Evolutionary conservation across 805 yeast genomes (phyloP).

Genomic region (Spathaspora gorwiae): DNA sequence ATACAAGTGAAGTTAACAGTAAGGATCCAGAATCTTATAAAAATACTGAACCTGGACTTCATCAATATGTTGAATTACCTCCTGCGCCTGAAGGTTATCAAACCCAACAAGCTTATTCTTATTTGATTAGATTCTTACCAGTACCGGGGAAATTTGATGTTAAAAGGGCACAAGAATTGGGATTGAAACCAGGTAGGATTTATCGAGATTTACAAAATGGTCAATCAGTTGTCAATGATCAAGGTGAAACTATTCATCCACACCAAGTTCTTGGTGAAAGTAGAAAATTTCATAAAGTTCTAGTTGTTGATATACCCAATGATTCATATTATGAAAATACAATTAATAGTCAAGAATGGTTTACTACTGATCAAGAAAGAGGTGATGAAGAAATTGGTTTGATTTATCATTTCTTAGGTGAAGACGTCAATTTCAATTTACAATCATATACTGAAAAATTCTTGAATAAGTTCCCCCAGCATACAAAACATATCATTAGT

Average conservation of each 20-base stretch:
- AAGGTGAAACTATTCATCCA: conserved; percentile 59
- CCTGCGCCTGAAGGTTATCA: conserved; percentile 15
- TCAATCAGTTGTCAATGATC: conserved; percentile 46
- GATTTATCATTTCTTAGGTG: conserved; percentile 78
- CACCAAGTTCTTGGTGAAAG: conserved; percentile 68
- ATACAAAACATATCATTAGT: conserved; percentile 62
- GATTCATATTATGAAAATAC: conserved; percentile 35
- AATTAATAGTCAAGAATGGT: conserved; percentile 22
- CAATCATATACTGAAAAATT: conserved; percentile 41
- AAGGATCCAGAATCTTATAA: conserved; percentile 35
- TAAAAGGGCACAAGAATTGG: conserved; percentile 59
- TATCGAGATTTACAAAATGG: conserved; percentile 62
- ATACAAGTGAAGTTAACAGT: conserved; percentile 36
- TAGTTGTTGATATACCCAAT: conserved; percentile 73
- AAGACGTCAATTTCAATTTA: conserved; percentile 43
- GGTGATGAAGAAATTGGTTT: conserved; percentile 36
- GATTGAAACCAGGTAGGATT: conserved; percentile 61
- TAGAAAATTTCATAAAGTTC: conserved; percentile 52
- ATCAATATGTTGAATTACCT: conserved; percentile 34
- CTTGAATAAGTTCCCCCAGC: conserved; percentile 48
- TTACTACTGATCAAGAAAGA: conserved; percentile 21
- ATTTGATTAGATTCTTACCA: conserved; percentile 62
- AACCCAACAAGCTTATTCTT: conserved; percentile 52
- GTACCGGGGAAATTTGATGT: conserved; percentile 74
- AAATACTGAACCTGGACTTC: conserved; percentile 29